Percentiles rank a stretch among this genome's conserved stretches.
phyloP scores from a whole-genome alignment of 169 alveolate species.

The Plasmodium sp. region DNA sequence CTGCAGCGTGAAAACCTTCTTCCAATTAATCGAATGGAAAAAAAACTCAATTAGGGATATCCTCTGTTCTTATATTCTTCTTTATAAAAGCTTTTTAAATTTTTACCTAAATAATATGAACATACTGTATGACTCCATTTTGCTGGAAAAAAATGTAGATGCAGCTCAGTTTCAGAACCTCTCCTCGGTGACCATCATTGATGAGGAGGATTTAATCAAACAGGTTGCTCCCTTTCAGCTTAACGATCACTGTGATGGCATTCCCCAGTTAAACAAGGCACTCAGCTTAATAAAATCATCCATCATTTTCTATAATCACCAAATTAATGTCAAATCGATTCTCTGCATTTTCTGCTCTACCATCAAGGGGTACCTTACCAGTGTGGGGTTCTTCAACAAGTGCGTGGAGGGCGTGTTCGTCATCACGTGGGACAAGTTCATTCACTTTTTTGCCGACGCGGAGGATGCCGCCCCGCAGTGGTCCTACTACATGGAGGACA shows the following conservation, averaged over 20 bases:
- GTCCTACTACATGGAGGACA: constrained; percentile 62
- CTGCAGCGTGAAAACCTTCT: constrained; percentile 36
- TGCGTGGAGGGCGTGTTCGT: constrained; percentile 50
- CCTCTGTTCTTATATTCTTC: constrained; percentile 47
- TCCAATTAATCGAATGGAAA: constrained; percentile 72
- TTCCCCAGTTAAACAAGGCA: constrained; percentile 57
- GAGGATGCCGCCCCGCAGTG: constrained; percentile 70
- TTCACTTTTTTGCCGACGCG: constrained; percentile 35
- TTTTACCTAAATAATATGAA: constrained; percentile 68
- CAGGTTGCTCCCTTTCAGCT: constrained; percentile 8
- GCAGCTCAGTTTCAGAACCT: constrained; percentile 49
- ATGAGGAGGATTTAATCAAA: constrained; percentile 52
- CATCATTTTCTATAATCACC: constrained; percentile 19
- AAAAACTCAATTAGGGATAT: constrained; percentile 48
- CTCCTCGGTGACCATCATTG: constrained; percentile 6
- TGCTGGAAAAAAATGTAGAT: constrained; percentile 50
- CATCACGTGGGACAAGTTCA: constrained; percentile 62
- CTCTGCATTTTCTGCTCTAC: constrained; percentile 48
- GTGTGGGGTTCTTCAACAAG: constrained; percentile 69
- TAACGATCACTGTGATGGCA: constrained; percentile 3
- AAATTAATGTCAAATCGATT: constrained; percentile 48
- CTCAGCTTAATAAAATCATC: constrained; percentile 32
- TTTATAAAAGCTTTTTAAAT: constrained; percentile 59
- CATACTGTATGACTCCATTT: constrained; percentile 54
- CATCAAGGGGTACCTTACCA: constrained; percentile 54